phyloP scores from a whole-genome alignment of 129 eudicot species.

The Artemisia annua region DNA sequence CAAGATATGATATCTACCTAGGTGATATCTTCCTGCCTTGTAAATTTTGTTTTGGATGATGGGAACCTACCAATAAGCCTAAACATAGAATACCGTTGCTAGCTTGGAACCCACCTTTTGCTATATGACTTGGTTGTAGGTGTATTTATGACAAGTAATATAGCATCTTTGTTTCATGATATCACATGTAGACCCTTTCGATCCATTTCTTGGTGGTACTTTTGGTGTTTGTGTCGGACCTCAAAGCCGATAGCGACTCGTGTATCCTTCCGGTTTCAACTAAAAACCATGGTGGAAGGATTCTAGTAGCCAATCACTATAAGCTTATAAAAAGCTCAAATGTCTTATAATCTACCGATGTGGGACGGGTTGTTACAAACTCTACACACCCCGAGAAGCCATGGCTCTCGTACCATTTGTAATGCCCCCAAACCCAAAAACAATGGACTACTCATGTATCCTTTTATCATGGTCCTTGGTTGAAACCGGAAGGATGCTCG shows the following conservation, averaged over 20 bases:
- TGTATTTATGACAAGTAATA: constrained; percentile 9
- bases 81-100: constrained; percentile 5
- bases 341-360: not conserved
- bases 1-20: constrained; percentile 10
- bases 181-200: not conserved
- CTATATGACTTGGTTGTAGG: not conserved
- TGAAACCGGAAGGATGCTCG: no score
- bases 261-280: no score
- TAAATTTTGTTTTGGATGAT: not conserved
- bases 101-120: constrained; percentile 3
- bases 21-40: not conserved
- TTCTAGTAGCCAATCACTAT: no score
- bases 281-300: no score
- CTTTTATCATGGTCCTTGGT: no score
- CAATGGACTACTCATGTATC: no score
- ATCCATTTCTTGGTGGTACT: not conserved
- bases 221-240: not conserved
- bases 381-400: no score
- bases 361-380: no score
- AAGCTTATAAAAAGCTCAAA: not conserved
- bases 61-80: constrained; percentile 12
- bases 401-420: no score
- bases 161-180: constrained; percentile 13
- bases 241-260: not conserved
- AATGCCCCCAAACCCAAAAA: no score